Evolutionary conservation across 305 asterid species (phyloP).

Genomic region (Plantago coronopus): DNA sequence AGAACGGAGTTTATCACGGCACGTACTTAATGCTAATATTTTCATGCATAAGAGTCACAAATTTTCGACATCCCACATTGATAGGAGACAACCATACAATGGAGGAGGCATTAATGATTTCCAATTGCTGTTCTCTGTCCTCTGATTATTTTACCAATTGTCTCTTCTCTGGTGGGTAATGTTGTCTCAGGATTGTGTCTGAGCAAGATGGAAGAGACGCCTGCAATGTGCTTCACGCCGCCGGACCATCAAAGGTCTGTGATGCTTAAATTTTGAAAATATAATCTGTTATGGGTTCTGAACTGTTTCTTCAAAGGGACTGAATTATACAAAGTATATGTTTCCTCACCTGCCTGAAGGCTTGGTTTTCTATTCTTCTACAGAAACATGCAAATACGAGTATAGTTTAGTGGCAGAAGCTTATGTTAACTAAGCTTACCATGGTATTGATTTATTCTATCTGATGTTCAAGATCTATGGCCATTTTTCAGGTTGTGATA

Average conservation of each 20-base stretch:
- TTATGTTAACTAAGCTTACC: no score
- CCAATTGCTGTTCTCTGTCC: slow-evolving; percentile 5
- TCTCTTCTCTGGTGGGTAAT: slow-evolving; percentile 17
- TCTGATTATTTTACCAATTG: background rate
- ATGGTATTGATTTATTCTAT: slow-evolving; percentile 3
- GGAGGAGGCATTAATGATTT: slow-evolving; percentile 1
- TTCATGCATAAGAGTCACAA: no score
- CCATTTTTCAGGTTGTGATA: slow-evolving; percentile 69
- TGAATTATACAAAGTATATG: slow-evolving; percentile 1
- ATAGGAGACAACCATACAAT: background rate
- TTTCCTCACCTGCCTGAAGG: slow-evolving; percentile 15
- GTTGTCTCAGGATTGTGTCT: slow-evolving; percentile 56
- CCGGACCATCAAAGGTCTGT: slow-evolving; percentile 92
- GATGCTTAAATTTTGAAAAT: slow-evolving; percentile 19
- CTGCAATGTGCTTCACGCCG: slow-evolving; percentile 85
- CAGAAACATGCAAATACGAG: background rate
- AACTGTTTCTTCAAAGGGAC: background rate
- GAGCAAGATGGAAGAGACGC: slow-evolving; percentile 96
- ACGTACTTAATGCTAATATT: no score
- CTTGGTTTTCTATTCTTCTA: slow-evolving; percentile 10
- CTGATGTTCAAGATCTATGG: slow-evolving; percentile 2
- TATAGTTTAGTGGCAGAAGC: no score
- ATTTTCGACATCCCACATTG: no score
- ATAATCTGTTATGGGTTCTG: slow-evolving; percentile 17
- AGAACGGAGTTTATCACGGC: no score